Evolutionary conservation across 1,284 basidiomycete species (phyloP).

Genomic region (Schizophyllum commune): DNA sequence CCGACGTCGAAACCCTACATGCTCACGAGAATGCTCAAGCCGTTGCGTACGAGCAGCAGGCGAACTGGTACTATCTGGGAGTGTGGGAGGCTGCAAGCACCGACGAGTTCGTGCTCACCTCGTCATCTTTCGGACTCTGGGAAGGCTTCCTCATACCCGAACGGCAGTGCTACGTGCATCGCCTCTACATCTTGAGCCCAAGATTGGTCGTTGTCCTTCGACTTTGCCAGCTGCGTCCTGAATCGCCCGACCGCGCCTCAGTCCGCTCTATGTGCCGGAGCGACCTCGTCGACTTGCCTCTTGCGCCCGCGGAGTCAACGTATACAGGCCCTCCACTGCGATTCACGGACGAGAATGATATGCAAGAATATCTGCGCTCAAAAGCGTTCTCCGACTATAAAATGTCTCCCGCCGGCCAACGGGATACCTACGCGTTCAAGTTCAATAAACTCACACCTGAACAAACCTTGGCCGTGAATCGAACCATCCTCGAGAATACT

Average conservation of each 20-base stretch:
- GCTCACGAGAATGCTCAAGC: conserved; percentile 15
- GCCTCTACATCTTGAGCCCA: conserved; percentile 20
- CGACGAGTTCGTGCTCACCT: conserved; percentile 19
- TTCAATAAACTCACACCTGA: conserved; percentile 16
- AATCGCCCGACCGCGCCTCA: conserved; percentile 9
- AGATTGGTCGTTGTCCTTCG: conserved; percentile 11
- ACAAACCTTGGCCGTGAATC: conserved; percentile 18
- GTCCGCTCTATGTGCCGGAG: conserved; percentile 8
- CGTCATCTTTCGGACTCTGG: conserved; percentile 21
- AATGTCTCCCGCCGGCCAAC: conserved; percentile 4
- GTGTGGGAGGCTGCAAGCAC: conserved; percentile 20
- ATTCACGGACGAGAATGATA: neutral
- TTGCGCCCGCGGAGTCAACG: conserved; percentile 2
- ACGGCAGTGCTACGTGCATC: conserved; percentile 6
- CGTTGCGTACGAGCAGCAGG: conserved; percentile 12
- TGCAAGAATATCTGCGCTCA: neutral
- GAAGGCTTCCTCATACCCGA: conserved; percentile 15
- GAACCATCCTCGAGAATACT: conserved; percentile 15
- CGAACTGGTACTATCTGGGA: conserved; percentile 14
- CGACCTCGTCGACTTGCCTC: conserved; percentile 7
- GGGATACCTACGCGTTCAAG: conserved; percentile 17
- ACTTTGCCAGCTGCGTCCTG: conserved; percentile 5
- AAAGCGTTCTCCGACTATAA: conserved; percentile 1
- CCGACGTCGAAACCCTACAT: conserved; percentile 12
- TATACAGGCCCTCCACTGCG: neutral